These are phyloP conservation scores for Astrocystis sublimbata DNA, from an alignment of 495 filamentous ascomycete species.

Conservation along the genomic window DNA sequence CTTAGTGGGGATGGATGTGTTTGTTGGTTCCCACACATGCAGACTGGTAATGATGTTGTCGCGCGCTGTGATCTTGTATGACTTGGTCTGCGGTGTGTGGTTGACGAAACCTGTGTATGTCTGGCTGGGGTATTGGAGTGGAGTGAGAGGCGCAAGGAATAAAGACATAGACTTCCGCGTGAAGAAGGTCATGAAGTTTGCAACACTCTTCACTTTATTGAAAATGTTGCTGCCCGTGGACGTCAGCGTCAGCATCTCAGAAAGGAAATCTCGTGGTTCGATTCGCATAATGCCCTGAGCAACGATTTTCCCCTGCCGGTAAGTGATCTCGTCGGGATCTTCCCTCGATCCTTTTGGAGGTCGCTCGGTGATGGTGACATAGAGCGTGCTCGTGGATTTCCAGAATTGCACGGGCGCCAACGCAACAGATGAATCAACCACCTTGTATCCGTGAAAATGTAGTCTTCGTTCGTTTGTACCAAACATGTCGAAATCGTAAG, in stretches of 20 bases:
- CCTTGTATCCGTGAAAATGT: slow-evolving; percentile 63
- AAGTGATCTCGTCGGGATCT: slow-evolving; percentile 41
- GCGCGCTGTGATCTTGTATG: slow-evolving; percentile 43
- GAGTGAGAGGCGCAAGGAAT: slow-evolving; percentile 57
- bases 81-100: slow-evolving; percentile 42
- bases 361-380: slow-evolving; percentile 53
- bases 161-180: slow-evolving; percentile 52
- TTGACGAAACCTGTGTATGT: slow-evolving; percentile 51
- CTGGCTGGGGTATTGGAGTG: slow-evolving; percentile 55
- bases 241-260: slow-evolving; percentile 58
- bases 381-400: slow-evolving; percentile 64
- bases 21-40: slow-evolving; percentile 57
- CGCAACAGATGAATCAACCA: slow-evolving; percentile 60
- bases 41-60: slow-evolving; percentile 58
- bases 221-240: slow-evolving; percentile 49
- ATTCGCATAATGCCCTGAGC: slow-evolving; percentile 64
- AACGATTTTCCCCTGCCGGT: slow-evolving; percentile 43
- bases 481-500: slow-evolving; percentile 62
- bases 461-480: slow-evolving; percentile 52
- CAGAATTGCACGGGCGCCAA: slow-evolving; percentile 56
- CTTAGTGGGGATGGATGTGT: slow-evolving; percentile 34
- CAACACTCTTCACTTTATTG: slow-evolving; percentile 44
- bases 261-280: slow-evolving; percentile 53
- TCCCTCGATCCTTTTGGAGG: slow-evolving; percentile 16
- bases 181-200: slow-evolving; percentile 59